Base-by-base conservation (phyloP, 2,329 filamentous ascomycete species). In the Epichloe brachyelytri region DNA sequence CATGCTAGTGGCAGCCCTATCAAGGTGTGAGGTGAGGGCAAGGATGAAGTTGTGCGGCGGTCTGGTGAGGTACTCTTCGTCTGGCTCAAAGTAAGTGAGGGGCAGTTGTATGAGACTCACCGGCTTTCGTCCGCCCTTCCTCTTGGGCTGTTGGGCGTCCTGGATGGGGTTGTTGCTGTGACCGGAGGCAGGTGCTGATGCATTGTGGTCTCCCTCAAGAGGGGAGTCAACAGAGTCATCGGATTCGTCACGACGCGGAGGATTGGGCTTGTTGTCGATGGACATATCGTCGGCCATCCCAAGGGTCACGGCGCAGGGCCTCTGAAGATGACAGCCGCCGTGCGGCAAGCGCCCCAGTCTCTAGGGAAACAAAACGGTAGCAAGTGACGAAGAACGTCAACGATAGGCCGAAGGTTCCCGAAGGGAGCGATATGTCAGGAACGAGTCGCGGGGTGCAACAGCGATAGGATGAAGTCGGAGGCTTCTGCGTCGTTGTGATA, bases 61-160 rank as follows among this genome's bases (percentile, higher is more conserved):
- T 26, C 20, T 15, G 43, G 15, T 41, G 17, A 46, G 36, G 12
- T 30, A 11, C 26, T 30, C 26, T 30, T 30, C 26, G 26, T 30
- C 26, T 30, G 26, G 26, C 26, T 30, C 40, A 37, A 36, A 33
- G 26, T 33, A 20, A 12, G 47, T 36, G 50, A 43, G 43, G 49
- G 51, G 44, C 36, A 53, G 44, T 34, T 26, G 36, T 22, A 36
- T 33, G 46, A 34, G 46, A 95, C 78, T 68, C 82, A 97, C 93
- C 64, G 93, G 93, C 75, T 97, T 98, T 64, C 93, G 84, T 55
- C 93, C 93, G 63, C 93, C 93, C 75, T 98, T 98, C 64, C 93
- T 83, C 77, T 98, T 98, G 65, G 90, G 89, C 56, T 81, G 79
- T 63, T 79, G 78, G 58, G 66, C 68, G 61, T 81, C 78, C 57